Conservation (phyloP, 139 green algal genomes). For the Chlorokybus atmophyticus region DNA sequence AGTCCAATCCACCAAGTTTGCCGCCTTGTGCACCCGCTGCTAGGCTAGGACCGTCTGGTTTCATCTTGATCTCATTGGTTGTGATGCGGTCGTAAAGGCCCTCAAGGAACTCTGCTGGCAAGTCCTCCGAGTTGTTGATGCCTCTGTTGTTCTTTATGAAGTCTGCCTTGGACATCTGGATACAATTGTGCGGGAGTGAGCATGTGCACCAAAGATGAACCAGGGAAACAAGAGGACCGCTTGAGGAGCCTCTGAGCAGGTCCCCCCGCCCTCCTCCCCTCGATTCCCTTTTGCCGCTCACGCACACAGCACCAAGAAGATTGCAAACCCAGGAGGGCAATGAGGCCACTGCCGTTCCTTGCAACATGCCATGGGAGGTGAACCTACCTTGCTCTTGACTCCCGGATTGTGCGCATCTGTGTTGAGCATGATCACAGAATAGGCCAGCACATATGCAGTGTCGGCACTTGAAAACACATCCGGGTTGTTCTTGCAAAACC, state of each 20-base stretch:
- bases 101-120: slow-evolving; percentile 69
- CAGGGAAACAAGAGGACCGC: no score
- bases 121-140: slow-evolving; percentile 90
- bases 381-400: slow-evolving; percentile 74
- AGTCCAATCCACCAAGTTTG: slow-evolving; percentile 27
- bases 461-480: slow-evolving; percentile 80
- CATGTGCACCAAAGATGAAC: not conserved
- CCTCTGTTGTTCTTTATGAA: slow-evolving; percentile 97
- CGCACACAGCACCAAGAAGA: no score
- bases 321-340: no score
- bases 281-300: no score
- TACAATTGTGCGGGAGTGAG: not conserved
- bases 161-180: slow-evolving; percentile 43
- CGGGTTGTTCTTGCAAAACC: slow-evolving; percentile 82
- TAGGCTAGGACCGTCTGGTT: no score
- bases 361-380: no score
- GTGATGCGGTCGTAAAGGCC: slow-evolving; percentile 89
- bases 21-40: no score
- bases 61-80: slow-evolving; percentile 96
- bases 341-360: no score
- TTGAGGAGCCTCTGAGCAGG: no score
- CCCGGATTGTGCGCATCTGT: slow-evolving; percentile 95
- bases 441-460: slow-evolving; percentile 95
- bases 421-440: slow-evolving; percentile 99
- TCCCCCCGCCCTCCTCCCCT: no score